Evolutionary conservation across 805 yeast genomes (phyloP), one percentile per base, ranked within the genome.

Genomic region (Lachancea nothofagi): DNA sequence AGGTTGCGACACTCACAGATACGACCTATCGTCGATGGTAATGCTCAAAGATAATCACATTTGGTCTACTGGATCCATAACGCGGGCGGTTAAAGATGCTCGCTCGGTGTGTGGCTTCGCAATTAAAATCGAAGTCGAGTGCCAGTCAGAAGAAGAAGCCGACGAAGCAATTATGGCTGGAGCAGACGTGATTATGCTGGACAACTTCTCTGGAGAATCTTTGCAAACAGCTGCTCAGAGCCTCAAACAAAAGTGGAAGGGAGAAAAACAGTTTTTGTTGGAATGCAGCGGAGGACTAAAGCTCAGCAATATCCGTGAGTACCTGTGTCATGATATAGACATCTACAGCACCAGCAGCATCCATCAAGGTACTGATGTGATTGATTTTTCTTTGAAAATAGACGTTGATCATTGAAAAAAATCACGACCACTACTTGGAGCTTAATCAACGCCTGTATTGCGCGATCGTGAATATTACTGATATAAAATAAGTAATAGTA

Each of bases 21-120:
- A 86, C 57, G 97, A 90, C 58, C 74, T 89, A 41, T 80, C 93
- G 32, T 76, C 93, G 2, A 89, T 89, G 97, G 89, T 90, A 2
- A 89, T 90, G 97, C 73, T 89, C 51, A 89, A 89, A 61, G 97
- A 89, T 57, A 89, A 89, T 61, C 97, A 90, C 57, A 74, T 89
- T 29, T 84, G 93, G 78, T 80, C 95, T 3, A 84, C 94, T 2
- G 97, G 97, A 0, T 86, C 95, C 21, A 90, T 89, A 46, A 83
- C 95, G 3, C 67, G 72, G 33, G 97, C 97, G 1, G 90, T 90
- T 6, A 51, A 64, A 24, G 71, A 72, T 43, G 97, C 97, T 1
- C 73, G 86, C 41, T 67, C 69, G 10, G 95, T 80, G 0, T 84
- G 87, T 56, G 97, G 97, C 3, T 89, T 89, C 63, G 76, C 95